Evolutionary conservation across 306 rosid species (phyloP).

Genomic region (Medicago ruthenica): DNA sequence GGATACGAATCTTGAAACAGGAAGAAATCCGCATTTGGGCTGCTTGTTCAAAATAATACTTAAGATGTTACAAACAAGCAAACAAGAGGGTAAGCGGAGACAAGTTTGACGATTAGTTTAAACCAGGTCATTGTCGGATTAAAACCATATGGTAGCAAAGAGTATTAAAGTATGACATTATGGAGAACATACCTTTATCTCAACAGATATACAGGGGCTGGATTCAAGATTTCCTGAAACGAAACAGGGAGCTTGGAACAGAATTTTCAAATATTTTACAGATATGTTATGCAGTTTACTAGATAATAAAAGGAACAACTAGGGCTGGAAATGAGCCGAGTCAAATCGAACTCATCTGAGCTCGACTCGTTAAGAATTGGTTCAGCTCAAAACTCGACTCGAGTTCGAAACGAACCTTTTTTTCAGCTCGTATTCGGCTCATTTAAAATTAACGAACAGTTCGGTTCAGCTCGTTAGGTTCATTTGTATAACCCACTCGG

Average conservation of each 20-base stretch:
- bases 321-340: too few relatives aligned
- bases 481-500: too few relatives aligned
- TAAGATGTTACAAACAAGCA: conserved; percentile 29
- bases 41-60: conserved; percentile 46
- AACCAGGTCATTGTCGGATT: conserved; percentile 5
- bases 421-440: too few relatives aligned
- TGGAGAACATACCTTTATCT: conserved; percentile 74
- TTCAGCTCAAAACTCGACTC: too few relatives aligned
- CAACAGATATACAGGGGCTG: conserved; percentile 76
- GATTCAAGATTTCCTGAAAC: conserved; percentile 63
- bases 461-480: too few relatives aligned
- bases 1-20: conserved; percentile 75
- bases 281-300: neutral
- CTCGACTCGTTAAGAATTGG: too few relatives aligned
- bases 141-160: conserved; percentile 1
- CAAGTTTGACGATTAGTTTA: conserved; percentile 24
- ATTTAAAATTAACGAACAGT: too few relatives aligned
- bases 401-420: too few relatives aligned
- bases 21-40: conserved; percentile 97
- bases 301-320: conserved; percentile 6
- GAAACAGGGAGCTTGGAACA: conserved; percentile 30
- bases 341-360: too few relatives aligned
- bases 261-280: too few relatives aligned
- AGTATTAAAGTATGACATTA: neutral
- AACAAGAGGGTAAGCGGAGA: conserved; percentile 15